Base-by-base conservation (phyloP, 2,329 filamentous ascomycete species). In the Pseudocercospora cruenta region DNA sequence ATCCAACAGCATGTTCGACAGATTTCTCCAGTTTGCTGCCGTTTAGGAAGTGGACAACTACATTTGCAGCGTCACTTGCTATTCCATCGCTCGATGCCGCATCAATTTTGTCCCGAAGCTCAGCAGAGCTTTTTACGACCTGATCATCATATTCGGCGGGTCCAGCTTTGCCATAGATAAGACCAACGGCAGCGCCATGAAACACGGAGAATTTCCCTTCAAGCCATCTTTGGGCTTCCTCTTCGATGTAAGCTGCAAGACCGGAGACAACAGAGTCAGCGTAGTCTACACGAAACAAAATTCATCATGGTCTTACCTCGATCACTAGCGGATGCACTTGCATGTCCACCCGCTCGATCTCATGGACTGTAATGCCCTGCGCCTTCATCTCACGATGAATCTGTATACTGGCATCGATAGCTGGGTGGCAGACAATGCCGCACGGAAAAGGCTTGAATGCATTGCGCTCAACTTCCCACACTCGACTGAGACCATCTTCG, bases 391-490 rank as follows among this genome's bases (percentile, higher is more conserved):
- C 74, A 0, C 76, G 70, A 69, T 82, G 80, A 14, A 86, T 69
- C 69, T 84, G 82, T 14, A 82, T 81, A 66, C 81, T 83, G 2
- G 76, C 84, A 71, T 87, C 84, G 63, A 87, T 87, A 3, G 82
- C 78, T 0, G 85, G 84, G 72, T 87, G 85, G 67, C 86, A 83
- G 0, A 87, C 83, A 66, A 87, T 86, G 0, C 84, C 85, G 72
- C 85, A 87, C 0, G 85, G 84, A 66, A 84, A 87, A 0, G 84
- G 85, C 71, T 87, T 87, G 76, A 86, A 87, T 1, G 82, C 81
- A 67, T 87, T 87, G 68, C 80, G 80, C 70, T 81, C 77, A 8
- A 84, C 82, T 76, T 87, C 84, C 84, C 84, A 87, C n/a, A 69
- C 71, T 39, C 69, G 64, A 1, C 77, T 75, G 12, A 82, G 68